Evolutionary conservation across 345 rosid species (phyloP), one percentile per base, ranked within the genome.

Genomic region (Bruguiera sexangula): DNA sequence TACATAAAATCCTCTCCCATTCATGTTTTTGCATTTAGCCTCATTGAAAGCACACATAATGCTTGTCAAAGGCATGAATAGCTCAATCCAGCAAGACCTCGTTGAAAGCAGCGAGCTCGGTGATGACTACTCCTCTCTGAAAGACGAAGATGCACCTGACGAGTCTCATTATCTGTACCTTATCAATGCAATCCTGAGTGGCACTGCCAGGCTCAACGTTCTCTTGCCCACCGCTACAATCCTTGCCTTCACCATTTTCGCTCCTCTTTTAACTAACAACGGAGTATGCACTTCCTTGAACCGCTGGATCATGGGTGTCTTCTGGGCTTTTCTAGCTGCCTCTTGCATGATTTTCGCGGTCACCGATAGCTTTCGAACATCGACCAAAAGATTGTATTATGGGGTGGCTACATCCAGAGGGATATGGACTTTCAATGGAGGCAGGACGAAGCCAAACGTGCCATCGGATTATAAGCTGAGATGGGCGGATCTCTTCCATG

Each of bases 211-310:
- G 50, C 50, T 43, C 67, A 80, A 85, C 43, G 76, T 82, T 57
- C 88, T 82, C 57, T 57, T 82, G 70, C 86, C 88, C 11, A 80
- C 88, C 6, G 86, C 85, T 15, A 80, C 83, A 52, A 82, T 85
- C 79, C 80, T 82, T 1, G 50, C 50, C 19, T 43, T 43, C 50
- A 43, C 50, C 76, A 85, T 82, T 36, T 83, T 85, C n/a, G 80
- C 83, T 60, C 88, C 86, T 34, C 75, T 85, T 37, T 72, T 80
- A 32, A 85, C 85, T 63, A 82, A 76, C 11, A 83, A 85, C 19
- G 86, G 86, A 11, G 15, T 22, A n/a, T 85, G 86, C 75, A 65
- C 77, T 51, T 8, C 60, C 30, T 53, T 75, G 16, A 67, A 71
- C 75, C 78, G 74, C 48, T 75, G 86, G 86, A 61, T 85, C 58